phyloP scores from a whole-genome alignment of 495 filamentous ascomycete species.

The Penicillium atrosanguineum region DNA sequence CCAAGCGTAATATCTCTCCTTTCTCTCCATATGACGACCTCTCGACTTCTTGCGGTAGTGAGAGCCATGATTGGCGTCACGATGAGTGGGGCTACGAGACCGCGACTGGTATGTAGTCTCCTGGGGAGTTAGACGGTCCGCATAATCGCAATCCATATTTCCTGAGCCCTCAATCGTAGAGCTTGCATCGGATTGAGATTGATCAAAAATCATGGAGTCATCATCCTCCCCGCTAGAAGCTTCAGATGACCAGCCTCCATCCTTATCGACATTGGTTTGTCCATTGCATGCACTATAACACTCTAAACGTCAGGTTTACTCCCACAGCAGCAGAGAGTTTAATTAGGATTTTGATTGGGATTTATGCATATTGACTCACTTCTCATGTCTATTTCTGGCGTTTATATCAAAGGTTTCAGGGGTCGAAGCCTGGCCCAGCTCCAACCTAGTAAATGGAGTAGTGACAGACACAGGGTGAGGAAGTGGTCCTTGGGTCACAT shows the following conservation, averaged over 20 bases:
- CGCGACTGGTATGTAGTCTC: neutral
- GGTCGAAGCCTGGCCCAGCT: neutral
- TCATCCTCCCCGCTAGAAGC: constrained; percentile 9
- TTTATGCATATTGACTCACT: constrained; percentile 3
- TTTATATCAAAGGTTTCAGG: neutral
- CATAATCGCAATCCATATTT: constrained; percentile 5
- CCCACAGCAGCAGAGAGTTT: neutral
- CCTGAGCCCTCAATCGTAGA: constrained; percentile 12
- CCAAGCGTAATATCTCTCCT: neutral
- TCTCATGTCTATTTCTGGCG: neutral
- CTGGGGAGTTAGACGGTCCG: neutral
- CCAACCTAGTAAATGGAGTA: constrained; percentile 4
- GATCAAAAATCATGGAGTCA: constrained; percentile 11
- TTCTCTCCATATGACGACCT: constrained; percentile 10
- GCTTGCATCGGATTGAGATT: constrained; percentile 6
- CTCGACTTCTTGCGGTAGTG: constrained; percentile 3
- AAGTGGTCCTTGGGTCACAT: constrained; percentile 10
- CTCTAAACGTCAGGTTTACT: neutral
- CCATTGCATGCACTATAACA: neutral
- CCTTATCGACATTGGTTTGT: neutral
- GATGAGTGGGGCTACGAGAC: constrained; percentile 10
- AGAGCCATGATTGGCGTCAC: constrained; percentile 1
- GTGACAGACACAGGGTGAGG: constrained; percentile 8
- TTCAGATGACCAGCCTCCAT: constrained; percentile 8
- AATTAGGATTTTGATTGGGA: neutral